These are phyloP conservation scores for Pythium rhizo-oryzae DNA, from an alignment of 352 stramenopile species.

Conservation along the genomic window DNA sequence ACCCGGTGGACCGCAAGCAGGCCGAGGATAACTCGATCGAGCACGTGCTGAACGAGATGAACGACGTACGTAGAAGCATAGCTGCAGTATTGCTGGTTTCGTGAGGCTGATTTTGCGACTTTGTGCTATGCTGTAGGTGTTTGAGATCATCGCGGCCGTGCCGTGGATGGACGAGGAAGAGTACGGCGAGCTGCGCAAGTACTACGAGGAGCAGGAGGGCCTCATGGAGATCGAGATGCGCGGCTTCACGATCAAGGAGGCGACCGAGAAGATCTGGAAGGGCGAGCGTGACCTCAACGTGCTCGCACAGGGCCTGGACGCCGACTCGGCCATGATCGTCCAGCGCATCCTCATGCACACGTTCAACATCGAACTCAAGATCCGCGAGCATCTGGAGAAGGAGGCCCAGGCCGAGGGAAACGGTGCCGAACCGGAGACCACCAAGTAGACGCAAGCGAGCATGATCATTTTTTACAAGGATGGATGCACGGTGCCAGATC, in stretches of 20 bases:
- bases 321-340: conserved; percentile 68
- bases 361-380: conserved; percentile 61
- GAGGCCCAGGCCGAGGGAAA: conserved; percentile 9
- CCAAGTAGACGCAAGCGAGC: conserved; percentile 10
- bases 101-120: neutral
- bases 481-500: neutral
- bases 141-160: conserved; percentile 73
- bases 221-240: conserved; percentile 64
- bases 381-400: conserved; percentile 47
- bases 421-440: conserved; percentile 1
- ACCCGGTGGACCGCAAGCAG: conserved; percentile 45
- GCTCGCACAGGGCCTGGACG: conserved; percentile 47
- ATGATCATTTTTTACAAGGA: too few species aligned
- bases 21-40: conserved; percentile 64
- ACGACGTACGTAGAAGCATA: conserved; percentile 39
- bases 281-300: conserved; percentile 64
- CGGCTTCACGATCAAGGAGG: conserved; percentile 59
- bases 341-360: conserved; percentile 79
- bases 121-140: conserved; percentile 22
- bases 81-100: neutral
- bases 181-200: conserved; percentile 52
- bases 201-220: conserved; percentile 64
- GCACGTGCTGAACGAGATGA: conserved; percentile 52
- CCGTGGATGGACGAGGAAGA: conserved; percentile 72
- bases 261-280: conserved; percentile 61